Percentiles rank a stretch among this genome's conserved stretches.
phyloP scores from a whole-genome alignment of 345 rosid genomes.

The Salix brachista region DNA sequence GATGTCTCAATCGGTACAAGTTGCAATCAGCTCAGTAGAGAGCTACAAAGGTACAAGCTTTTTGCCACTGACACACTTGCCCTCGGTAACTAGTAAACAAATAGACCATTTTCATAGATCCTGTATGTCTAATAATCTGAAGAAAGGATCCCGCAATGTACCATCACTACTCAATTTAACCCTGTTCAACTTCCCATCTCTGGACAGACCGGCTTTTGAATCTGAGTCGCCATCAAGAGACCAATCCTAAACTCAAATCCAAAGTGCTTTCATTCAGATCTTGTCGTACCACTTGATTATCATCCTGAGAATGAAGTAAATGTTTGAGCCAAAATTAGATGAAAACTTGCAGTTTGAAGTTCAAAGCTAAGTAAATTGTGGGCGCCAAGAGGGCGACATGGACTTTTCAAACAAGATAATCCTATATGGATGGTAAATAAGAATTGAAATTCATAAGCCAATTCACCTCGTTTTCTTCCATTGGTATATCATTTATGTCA shows the following conservation, averaged over 20 bases:
- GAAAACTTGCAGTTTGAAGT: not conserved
- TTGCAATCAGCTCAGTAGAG: constrained; percentile 16
- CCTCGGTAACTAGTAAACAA: not conserved
- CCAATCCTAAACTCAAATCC: constrained; percentile 65
- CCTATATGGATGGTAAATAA: not conserved
- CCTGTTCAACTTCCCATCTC: constrained; percentile 27
- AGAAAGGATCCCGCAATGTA: constrained; percentile 4
- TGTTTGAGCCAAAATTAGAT: constrained; percentile 16
- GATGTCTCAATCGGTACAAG: constrained; percentile 15
- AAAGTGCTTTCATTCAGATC: constrained; percentile 83
- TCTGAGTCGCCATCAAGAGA: constrained; percentile 44
- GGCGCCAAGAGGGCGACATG: not conserved
- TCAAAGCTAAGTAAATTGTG: not conserved
- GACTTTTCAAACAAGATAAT: not conserved
- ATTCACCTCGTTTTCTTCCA: constrained; percentile 72
- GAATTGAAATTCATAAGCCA: not conserved
- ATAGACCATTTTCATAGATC: constrained; percentile 12
- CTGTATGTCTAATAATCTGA: constrained; percentile 12
- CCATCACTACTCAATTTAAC: constrained; percentile 14
- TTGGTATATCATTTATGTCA: constrained; percentile 64
- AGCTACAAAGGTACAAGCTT: constrained; percentile 10
- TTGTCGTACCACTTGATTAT: constrained; percentile 54
- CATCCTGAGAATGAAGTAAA: constrained; percentile 42
- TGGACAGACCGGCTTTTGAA: constrained; percentile 25
- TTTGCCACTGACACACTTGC: constrained; percentile 8